These are phyloP conservation scores for Botrytis fragariae DNA, from an alignment of 2,329 filamentous ascomycete genomes.

Conservation along the genomic window DNA sequence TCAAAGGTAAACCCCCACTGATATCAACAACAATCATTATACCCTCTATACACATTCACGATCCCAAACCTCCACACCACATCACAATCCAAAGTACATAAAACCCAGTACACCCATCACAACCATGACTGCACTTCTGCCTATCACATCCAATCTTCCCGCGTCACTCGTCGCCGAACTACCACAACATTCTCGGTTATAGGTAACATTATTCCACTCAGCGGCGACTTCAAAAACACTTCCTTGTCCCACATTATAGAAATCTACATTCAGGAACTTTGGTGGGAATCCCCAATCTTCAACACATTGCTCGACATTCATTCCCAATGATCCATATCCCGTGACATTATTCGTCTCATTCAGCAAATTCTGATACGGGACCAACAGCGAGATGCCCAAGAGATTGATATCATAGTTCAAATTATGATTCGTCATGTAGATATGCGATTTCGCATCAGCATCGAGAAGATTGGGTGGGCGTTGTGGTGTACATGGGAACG, in stretches of 20 bases:
- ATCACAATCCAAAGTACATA: constrained; percentile 1
- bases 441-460: constrained; percentile 54
- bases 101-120: neutral
- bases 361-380: constrained; percentile 68
- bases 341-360: constrained; percentile 69
- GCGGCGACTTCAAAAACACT: constrained; percentile 77
- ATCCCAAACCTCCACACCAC: neutral
- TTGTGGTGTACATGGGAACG: constrained; percentile 76
- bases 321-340: constrained; percentile 65
- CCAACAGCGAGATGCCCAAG: constrained; percentile 60
- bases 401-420: constrained; percentile 75
- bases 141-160: neutral
- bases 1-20: neutral
- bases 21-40: neutral
- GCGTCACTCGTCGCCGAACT: neutral
- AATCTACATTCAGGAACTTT: constrained; percentile 80
- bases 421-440: constrained; percentile 91
- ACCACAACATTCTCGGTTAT: constrained; percentile 59
- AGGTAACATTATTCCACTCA: constrained; percentile 69
- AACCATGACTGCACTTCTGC: neutral
- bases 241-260: constrained; percentile 68
- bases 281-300: constrained; percentile 64
- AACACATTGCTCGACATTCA: constrained; percentile 60
- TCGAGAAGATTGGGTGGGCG: constrained; percentile 65
- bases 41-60: neutral